Conservation (phyloP, 2,329 filamentous ascomycete species). For the Neodidymelliopsis sp. region DNA sequence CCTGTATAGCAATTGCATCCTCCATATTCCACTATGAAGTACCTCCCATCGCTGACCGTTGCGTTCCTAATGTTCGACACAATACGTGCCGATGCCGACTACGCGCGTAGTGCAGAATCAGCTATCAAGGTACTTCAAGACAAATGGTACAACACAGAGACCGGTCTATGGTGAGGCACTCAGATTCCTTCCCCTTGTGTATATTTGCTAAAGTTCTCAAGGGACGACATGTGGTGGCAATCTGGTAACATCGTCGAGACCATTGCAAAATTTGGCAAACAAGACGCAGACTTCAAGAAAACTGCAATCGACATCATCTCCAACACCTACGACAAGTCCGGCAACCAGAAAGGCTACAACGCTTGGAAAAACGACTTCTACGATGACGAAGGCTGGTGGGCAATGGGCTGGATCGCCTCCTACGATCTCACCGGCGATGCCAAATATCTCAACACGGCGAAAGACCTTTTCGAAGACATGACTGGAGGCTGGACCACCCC, state of each 20-base stretch:
- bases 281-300: conserved; percentile 38
- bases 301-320: conserved; percentile 40
- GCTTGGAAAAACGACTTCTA: conserved; percentile 62
- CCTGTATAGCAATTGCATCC: no score
- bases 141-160: conserved; percentile 44
- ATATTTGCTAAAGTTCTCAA: conserved; percentile 6
- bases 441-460: conserved; percentile 63
- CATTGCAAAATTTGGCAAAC: conserved; percentile 41
- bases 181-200: background rate
- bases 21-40: conserved; percentile 28
- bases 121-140: conserved; percentile 41
- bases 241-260: conserved; percentile 48
- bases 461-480: conserved; percentile 65
- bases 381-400: conserved; percentile 72
- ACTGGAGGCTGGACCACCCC: conserved; percentile 57
- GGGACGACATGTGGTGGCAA: conserved; percentile 47
- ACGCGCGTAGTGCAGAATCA: conserved; percentile 34
- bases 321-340: conserved; percentile 45
- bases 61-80: background rate
- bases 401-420: conserved; percentile 64
- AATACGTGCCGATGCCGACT: conserved; percentile 35
- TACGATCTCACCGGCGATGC: conserved; percentile 62
- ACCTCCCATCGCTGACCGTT: conserved; percentile 16
- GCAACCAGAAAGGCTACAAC: conserved; percentile 32
- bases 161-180: conserved; percentile 42